These are phyloP conservation scores for Clarireedia hainanense DNA, from an alignment of 2,329 filamentous ascomycete species.

Conservation along the genomic window DNA sequence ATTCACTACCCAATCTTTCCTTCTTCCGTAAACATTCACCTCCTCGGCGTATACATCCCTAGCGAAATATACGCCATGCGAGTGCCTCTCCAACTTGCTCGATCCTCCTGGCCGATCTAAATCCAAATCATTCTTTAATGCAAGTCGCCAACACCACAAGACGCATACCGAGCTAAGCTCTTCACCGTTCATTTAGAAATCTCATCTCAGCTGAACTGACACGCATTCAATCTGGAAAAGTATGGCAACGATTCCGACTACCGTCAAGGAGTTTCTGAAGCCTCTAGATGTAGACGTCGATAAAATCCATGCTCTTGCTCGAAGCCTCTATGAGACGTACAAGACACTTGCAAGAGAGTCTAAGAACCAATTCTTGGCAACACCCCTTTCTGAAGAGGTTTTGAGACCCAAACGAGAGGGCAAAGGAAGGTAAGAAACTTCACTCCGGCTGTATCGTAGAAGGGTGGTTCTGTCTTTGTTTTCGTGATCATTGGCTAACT, in stretches of 20 bases:
- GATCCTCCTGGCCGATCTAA: too few species aligned
- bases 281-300: slow-evolving; percentile 42
- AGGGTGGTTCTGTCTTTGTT: not conserved
- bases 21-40: too few species aligned
- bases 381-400: slow-evolving; percentile 53
- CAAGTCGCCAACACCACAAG: too few species aligned
- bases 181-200: too few species aligned
- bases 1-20: too few species aligned
- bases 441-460: not conserved
- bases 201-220: not conserved
- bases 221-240: not conserved
- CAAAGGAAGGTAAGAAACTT: slow-evolving; percentile 39
- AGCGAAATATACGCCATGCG: too few species aligned
- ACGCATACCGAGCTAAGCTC: too few species aligned
- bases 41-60: too few species aligned
- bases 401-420: slow-evolving; percentile 40
- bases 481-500: slow-evolving; percentile 12
- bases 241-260: slow-evolving; percentile 14
- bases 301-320: slow-evolving; percentile 40
- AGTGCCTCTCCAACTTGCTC: too few species aligned
- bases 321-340: slow-evolving; percentile 41
- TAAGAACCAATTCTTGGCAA: slow-evolving; percentile 49
- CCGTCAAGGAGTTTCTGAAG: slow-evolving; percentile 38
- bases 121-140: too few species aligned
- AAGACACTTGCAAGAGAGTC: slow-evolving; percentile 44